phyloP scores from a whole-genome alignment of 1,284 basidiomycete genomes.

The Apiotrichum gracile region DNA sequence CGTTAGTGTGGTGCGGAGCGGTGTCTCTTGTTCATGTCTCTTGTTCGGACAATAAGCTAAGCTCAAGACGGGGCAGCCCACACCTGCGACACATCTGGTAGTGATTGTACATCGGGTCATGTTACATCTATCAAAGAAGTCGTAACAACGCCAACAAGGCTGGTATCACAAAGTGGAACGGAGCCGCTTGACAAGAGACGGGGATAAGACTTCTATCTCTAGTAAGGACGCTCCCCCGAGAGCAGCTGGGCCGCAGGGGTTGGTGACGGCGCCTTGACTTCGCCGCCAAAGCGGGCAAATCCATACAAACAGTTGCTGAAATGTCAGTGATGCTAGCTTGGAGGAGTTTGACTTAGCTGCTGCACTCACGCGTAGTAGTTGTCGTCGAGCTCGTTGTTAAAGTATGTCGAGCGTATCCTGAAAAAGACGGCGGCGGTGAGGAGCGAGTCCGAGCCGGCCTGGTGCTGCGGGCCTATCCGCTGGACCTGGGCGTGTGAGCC shows the following conservation, averaged over 20 bases:
- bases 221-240: conserved; percentile 18
- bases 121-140: conserved; percentile 4
- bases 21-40: too few species aligned
- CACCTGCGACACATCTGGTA: too few species aligned
- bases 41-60: too few species aligned
- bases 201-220: too few species aligned
- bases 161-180: too few species aligned
- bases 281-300: neutral
- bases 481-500: conserved; percentile 57
- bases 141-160: conserved; percentile 4
- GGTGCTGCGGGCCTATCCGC: conserved; percentile 87
- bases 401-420: conserved; percentile 88
- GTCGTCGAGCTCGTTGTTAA: conserved; percentile 78
- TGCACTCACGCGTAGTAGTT: conserved; percentile 49
- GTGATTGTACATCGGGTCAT: conserved; percentile 7
- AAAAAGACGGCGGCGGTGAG: conserved; percentile 92
- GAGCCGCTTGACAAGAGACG: too few species aligned
- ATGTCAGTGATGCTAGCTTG: conserved; percentile 12
- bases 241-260: conserved; percentile 19
- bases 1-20: too few species aligned
- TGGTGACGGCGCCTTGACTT: conserved; percentile 15
- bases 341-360: neutral
- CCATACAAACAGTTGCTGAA: conserved; percentile 2
- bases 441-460: conserved; percentile 92
- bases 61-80: too few species aligned